Percentiles rank a stretch among this genome's conserved stretches.
Evolutionary conservation across 2,329 filamentous ascomycete species (phyloP).

Genomic region (Monosporascus sp.): DNA sequence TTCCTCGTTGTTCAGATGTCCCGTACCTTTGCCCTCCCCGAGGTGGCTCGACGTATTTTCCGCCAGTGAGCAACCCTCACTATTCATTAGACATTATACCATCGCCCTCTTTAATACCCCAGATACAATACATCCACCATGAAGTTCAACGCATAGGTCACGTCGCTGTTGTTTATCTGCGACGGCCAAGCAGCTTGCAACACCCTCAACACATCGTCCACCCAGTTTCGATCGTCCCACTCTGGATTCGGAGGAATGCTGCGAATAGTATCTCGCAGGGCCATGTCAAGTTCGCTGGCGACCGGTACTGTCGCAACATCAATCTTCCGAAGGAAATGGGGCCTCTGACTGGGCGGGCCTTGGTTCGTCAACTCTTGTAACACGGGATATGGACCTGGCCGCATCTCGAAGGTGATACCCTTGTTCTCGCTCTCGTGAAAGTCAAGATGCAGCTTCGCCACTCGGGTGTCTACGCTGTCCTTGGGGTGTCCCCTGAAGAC

Average conservation of each 20-base stretch:
- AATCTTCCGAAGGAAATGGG: constrained; percentile 1
- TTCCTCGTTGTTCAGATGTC: not conserved
- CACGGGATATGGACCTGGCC: not conserved
- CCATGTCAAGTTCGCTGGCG: constrained; percentile 1
- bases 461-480: not conserved
- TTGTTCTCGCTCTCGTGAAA: not conserved
- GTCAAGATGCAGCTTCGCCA: not conserved
- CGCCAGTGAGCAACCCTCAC: too few species aligned
- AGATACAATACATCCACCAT: constrained; percentile 3
- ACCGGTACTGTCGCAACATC: constrained; percentile 6
- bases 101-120: not conserved
- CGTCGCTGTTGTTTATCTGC: not conserved
- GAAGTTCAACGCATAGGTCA: not conserved
- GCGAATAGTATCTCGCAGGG: constrained; percentile 5
- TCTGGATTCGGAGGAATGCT: constrained; percentile 3
- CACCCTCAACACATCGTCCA: constrained; percentile 6
- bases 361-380: not conserved
- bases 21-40: not conserved
- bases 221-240: constrained; percentile 7
- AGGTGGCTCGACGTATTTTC: not conserved
- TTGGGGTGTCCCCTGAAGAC: not conserved
- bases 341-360: not conserved
- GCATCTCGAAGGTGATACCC: not conserved
- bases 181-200: constrained; percentile 3
- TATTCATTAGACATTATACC: not conserved